Evolutionary conservation across 208 protist species (phyloP).

Genomic region (Polymyxa betae): DNA sequence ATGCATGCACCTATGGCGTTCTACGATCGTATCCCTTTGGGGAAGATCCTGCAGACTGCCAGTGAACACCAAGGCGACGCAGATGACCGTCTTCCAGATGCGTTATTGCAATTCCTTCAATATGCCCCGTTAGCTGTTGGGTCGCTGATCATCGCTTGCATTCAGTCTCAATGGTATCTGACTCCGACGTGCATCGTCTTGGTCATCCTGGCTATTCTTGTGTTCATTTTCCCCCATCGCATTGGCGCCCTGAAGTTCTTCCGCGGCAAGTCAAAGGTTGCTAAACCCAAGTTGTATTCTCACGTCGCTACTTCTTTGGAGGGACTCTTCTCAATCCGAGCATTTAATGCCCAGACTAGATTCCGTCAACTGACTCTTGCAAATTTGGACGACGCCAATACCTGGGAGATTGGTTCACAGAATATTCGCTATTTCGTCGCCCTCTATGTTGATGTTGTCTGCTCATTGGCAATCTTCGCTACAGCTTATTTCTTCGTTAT

Average conservation of each 20-base stretch:
- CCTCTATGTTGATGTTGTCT: conserved; percentile 59
- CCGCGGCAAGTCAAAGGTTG: conserved; percentile 33
- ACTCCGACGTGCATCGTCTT: neutral
- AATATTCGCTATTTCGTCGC: conserved; percentile 25
- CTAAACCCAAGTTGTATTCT: conserved; percentile 46
- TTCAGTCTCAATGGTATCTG: neutral
- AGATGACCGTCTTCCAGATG: conserved; percentile 49
- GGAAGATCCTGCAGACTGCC: conserved; percentile 62
- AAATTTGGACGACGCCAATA: conserved; percentile 61
- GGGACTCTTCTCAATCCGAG: conserved; percentile 54
- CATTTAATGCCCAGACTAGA: neutral
- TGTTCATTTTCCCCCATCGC: conserved; percentile 9
- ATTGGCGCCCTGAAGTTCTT: conserved; percentile 3
- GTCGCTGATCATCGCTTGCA: conserved; percentile 24
- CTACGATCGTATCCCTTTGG: conserved; percentile 65
- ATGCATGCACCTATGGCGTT: conserved; percentile 62
- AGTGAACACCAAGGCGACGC: conserved; percentile 39
- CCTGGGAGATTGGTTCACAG: conserved; percentile 38
- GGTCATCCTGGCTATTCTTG: neutral
- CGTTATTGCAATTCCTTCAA: conserved; percentile 41
- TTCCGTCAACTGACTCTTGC: neutral
- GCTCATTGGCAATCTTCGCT: conserved; percentile 61
- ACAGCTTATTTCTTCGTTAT: conserved; percentile 66
- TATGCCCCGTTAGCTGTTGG: conserved; percentile 10
- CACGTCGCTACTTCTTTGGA: conserved; percentile 46